phyloP scores from a whole-genome alignment of 106 monocot genomes.

The Hemerocallis citrina region DNA sequence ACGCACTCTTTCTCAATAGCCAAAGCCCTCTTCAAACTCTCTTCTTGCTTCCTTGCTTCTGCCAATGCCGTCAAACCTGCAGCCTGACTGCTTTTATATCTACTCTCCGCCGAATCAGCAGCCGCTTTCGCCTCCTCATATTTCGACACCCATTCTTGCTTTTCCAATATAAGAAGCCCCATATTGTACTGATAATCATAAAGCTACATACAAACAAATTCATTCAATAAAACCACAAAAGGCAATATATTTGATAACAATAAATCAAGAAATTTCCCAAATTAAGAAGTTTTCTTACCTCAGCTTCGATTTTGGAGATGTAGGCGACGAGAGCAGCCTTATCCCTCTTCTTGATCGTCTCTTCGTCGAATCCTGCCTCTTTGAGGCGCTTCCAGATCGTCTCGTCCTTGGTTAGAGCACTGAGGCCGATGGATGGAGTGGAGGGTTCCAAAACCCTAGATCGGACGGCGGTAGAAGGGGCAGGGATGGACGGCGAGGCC shows the following conservation, averaged over 20 bases:
- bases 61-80: constrained; percentile 38
- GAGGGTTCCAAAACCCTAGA: constrained; percentile 16
- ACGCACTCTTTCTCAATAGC: constrained; percentile 77
- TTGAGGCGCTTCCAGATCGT: constrained; percentile 70
- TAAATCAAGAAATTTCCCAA: neutral
- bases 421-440: neutral
- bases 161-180: constrained; percentile 79
- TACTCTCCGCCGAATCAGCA: constrained; percentile 43
- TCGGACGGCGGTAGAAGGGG: no score
- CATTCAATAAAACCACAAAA: neutral
- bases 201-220: constrained; percentile 29
- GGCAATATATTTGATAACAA: neutral
- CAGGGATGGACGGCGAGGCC: no score
- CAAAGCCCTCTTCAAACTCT: constrained; percentile 52
- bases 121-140: constrained; percentile 62
- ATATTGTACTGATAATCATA: constrained; percentile 89
- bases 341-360: constrained; percentile 63
- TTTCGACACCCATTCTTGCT: constrained; percentile 59
- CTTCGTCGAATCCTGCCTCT: constrained; percentile 90
- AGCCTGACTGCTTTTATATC: constrained; percentile 51
- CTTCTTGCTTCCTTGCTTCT: constrained; percentile 66
- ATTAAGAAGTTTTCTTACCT: constrained; percentile 34
- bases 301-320: constrained; percentile 68
- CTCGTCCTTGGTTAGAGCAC: constrained; percentile 36
- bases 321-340: constrained; percentile 79